Conservation (phyloP, 148 eudicot species). For the Rhododendron henanense region DNA sequence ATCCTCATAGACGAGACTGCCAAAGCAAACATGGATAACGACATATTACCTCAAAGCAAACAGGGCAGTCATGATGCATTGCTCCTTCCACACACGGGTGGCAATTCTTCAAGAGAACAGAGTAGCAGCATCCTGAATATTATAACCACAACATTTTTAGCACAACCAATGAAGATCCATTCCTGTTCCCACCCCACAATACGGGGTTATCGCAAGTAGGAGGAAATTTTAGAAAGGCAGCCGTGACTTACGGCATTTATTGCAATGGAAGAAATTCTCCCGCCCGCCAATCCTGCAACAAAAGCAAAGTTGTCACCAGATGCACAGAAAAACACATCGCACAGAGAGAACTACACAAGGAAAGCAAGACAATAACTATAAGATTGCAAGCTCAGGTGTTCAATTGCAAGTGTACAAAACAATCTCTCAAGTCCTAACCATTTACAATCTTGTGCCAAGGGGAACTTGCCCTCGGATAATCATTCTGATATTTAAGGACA, state of each 20-base stretch:
- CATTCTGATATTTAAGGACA: neutral
- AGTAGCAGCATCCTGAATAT: conserved; percentile 67
- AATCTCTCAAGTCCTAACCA: neutral
- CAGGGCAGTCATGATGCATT: conserved; percentile 96
- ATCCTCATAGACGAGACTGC: neutral
- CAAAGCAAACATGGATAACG: neutral
- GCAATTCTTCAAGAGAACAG: conserved; percentile 51
- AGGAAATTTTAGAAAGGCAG: neutral
- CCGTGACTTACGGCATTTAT: conserved; percentile 56
- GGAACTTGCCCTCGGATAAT: neutral
- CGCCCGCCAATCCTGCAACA: conserved; percentile 61
- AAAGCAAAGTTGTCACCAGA: neutral
- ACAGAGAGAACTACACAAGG: neutral
- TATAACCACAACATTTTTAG: neutral
- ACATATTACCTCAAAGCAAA: conserved; percentile 80
- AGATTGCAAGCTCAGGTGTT: neutral
- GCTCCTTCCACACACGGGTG: conserved; percentile 94
- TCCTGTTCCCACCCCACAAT: neutral
- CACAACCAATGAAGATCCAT: neutral
- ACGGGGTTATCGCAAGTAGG: neutral
- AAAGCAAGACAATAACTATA: neutral
- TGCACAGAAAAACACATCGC: neutral
- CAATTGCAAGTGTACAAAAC: neutral
- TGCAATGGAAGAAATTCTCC: conserved; percentile 71
- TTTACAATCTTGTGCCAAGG: neutral